A percentile compares a stretch with the other conserved stretches of the same genome.
Evolutionary conservation across 495 filamentous ascomycete genomes (phyloP).

Genomic region (Penicillium paradoxum): DNA sequence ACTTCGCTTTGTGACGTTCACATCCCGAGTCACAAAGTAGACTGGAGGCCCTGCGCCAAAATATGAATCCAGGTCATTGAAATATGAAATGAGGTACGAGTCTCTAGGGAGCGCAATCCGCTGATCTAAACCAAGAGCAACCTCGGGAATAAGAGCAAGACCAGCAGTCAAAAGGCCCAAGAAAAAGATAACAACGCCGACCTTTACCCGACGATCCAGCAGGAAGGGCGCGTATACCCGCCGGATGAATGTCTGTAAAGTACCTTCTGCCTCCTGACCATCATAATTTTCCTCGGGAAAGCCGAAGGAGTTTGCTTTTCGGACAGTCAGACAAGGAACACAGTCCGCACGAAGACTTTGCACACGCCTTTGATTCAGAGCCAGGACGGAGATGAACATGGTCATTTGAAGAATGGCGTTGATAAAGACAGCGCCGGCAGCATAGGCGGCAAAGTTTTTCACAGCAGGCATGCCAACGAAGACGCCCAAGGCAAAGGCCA

Average conservation of each 20-base stretch:
- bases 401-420: slow-evolving; percentile 93
- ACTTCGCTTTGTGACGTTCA: slow-evolving; percentile 68
- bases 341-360: slow-evolving; percentile 88
- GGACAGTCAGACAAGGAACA: slow-evolving; percentile 79
- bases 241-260: slow-evolving; percentile 77
- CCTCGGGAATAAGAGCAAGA: slow-evolving; percentile 74
- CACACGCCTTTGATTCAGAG: slow-evolving; percentile 82
- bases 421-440: slow-evolving; percentile 92
- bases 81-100: slow-evolving; percentile 90
- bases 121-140: slow-evolving; percentile 87
- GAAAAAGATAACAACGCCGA: slow-evolving; percentile 69
- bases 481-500: slow-evolving; percentile 86
- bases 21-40: slow-evolving; percentile 83
- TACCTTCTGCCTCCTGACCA: slow-evolving; percentile 61
- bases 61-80: slow-evolving; percentile 91
- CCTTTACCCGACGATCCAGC: slow-evolving; percentile 72
- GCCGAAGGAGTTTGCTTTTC: slow-evolving; percentile 51
- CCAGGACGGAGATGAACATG: slow-evolving; percentile 89
- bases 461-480: slow-evolving; percentile 97
- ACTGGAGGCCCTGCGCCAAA: slow-evolving; percentile 89
- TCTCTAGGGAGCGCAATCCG: slow-evolving; percentile 88
- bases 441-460: slow-evolving; percentile 93
- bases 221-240: slow-evolving; percentile 81
- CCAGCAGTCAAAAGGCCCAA: slow-evolving; percentile 82
- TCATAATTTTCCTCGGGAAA: slow-evolving; percentile 56